Base-by-base conservation (phyloP, 352 stramenopile species). In the Globisporangium canariense region DNA sequence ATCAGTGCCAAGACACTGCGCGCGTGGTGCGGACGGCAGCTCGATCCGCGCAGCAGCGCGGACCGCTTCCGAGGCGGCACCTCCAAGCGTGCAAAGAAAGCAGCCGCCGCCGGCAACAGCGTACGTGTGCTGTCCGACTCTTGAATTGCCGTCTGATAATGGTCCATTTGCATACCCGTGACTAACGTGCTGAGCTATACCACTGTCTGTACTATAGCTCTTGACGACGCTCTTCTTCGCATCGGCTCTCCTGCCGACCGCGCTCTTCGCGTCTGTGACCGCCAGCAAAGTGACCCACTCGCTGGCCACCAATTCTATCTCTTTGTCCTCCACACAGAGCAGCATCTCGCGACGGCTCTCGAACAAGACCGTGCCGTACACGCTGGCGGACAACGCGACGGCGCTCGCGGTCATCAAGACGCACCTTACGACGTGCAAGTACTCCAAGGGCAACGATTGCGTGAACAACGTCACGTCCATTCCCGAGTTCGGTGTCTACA, bases 391-490 rank as follows among this genome's bases (percentile, higher is more conserved):
- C 18, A 81, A 85, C 57, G 49, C 52, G 10, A 76, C 69, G n/a
- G 75, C 68, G 16, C 68, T 85, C 28, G 66, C 69, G 10, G 66
- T 65, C 20, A 62, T 88, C 52, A 59, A 78, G 11, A 63, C 81
- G 49, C 71, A 86, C 41, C 66, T 88, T 5, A 85, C 80, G 51
- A 79, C 68, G 25, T 94, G 85, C 65, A 85, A 76, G 63, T 91
- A 89, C 71, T 91, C 85, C 16, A 75, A 77, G 43, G 75, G 62
- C 25, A 71, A 80, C 22, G 67, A 86, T 20, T 94, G 85, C 60
- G 52, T 94, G 28, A 57, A 85, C 36, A 74, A 89, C 49, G 76
- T 81, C 16, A 81, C 70, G 30, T 65, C 52, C 10, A 70, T 89
- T 20, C 70, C 78, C 0, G 73, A 79, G 11, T 63, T 94, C 13